Evolutionary conservation across 768 basidiomycete species (phyloP), one percentile per base, ranked within the genome.

Genomic region (Symmetrospora coprosmae): DNA sequence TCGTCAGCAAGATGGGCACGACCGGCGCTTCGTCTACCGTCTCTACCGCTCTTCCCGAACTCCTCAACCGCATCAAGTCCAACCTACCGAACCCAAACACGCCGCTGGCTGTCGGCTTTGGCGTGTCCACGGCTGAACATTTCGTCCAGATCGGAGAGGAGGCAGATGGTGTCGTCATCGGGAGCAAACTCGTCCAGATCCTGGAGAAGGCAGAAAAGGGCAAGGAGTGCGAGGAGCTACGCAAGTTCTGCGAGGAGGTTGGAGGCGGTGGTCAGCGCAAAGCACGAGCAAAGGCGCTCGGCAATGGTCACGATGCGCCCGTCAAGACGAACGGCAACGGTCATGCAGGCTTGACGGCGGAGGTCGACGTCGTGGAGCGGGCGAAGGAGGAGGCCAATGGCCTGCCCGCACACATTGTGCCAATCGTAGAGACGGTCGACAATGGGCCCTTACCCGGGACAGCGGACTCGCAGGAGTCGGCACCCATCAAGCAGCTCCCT

Each of bases 1-100:
- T 99, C 46, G 91, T 96, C n/a, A 94, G 91, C 47, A 92, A 88
- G 87, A 99, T 99, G 94, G 94, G 94, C 14, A 94, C 88, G 1
- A 99, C 94, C 1, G 94, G 94, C 30, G 94, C 92, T 7, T 86
- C 87, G 1, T 82, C 80, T 41, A 74, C 78, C 39, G 80, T 80
- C 13, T 76, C 74, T 0, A 80, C 94, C 69, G 90, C 89, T 66
- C 82, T 97, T 1, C 87, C 90, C 1, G 81, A 84, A 62, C 84
- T 96, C 65, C 80, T 99, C 50, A 74, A 79, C 23, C 83, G 88
- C 34, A 84, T 99, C 46, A 83, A 86, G 43, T 75, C 85, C 66
- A 65, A 67, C 52, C 55, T 68, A n/a, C 49, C 47, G 16, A 30
- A 51, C 16, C 62, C 64, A 9, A 62, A 60, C 52, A 62, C 43